These are phyloP conservation scores for Vitis riparia DNA, from an alignment of 164 flowering plant species.

Conservation along the genomic window DNA sequence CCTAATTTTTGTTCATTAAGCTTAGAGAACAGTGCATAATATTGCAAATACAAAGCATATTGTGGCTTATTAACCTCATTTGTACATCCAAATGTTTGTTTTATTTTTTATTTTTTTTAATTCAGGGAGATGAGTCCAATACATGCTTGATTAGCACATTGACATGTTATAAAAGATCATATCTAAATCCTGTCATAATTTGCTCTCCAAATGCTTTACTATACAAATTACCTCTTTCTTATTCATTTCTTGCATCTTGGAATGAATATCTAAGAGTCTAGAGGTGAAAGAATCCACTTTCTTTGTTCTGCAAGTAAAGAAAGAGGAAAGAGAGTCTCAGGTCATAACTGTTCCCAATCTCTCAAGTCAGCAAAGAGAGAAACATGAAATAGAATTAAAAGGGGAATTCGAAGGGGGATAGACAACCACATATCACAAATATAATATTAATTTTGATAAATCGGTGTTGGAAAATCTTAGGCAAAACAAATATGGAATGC, in stretches of 20 bases:
- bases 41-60: no score
- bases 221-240: constrained; percentile 64
- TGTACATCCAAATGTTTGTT: no score
- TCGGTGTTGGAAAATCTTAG: no score
- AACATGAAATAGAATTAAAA: not conserved
- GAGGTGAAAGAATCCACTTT: constrained; percentile 83
- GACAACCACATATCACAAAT: no score
- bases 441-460: no score
- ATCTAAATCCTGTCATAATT: not conserved
- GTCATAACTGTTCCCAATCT: not conserved
- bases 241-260: constrained; percentile 72
- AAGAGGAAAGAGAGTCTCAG: constrained; percentile 5
- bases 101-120: no score
- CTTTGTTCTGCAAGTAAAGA: constrained; percentile 65
- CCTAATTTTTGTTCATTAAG: no score
- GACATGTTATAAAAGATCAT: not conserved
- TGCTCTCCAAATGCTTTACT: not conserved
- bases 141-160: no score
- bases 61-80: no score
- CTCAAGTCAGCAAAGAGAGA: not conserved
- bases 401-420: not conserved
- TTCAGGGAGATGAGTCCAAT: no score
- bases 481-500: no score
- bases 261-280: constrained; percentile 87
- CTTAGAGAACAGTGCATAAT: no score